phyloP scores from a whole-genome alignment of 1,139 yeast genomes.

The Scheffersomyces parashehatae region DNA sequence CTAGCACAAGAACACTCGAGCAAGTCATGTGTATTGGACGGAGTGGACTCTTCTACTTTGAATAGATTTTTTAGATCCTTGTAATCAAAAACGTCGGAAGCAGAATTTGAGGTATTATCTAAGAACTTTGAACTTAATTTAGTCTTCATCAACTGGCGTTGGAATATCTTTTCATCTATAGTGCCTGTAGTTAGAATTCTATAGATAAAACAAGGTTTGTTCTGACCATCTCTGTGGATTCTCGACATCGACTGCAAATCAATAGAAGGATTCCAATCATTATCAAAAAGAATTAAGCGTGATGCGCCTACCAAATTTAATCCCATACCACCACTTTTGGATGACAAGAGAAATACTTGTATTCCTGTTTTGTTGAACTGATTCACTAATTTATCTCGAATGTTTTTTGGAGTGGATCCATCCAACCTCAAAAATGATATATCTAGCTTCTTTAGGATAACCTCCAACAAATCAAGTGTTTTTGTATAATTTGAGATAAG shows the following conservation, averaged over 20 bases:
- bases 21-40: slow-evolving; percentile 80
- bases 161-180: slow-evolving; percentile 92
- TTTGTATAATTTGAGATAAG: slow-evolving; percentile 88
- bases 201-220: slow-evolving; percentile 74
- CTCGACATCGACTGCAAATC: slow-evolving; percentile 97
- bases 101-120: slow-evolving; percentile 43
- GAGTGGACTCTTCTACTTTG: slow-evolving; percentile 51
- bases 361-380: slow-evolving; percentile 60
- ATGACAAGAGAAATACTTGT: slow-evolving; percentile 76
- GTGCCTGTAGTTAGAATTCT: slow-evolving; percentile 85
- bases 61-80: slow-evolving; percentile 77
- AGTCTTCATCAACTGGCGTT: slow-evolving; percentile 85
- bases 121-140: slow-evolving; percentile 79
- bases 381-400: slow-evolving; percentile 65
- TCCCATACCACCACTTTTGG: slow-evolving; percentile 95
- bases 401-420: slow-evolving; percentile 74
- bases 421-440: slow-evolving; percentile 68
- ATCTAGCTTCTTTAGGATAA: slow-evolving; percentile 50
- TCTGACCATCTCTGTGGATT: slow-evolving; percentile 92
- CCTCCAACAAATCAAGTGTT: slow-evolving; percentile 76
- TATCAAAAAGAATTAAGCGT: slow-evolving; percentile 76
- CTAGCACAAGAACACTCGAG: slow-evolving; percentile 73
- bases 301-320: slow-evolving; percentile 90
- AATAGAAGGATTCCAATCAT: slow-evolving; percentile 93
- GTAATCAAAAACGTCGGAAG: slow-evolving; percentile 53